Evolutionary conservation across 176 grass and related monocot species (phyloP).

Genomic region (Lolium multiflorum): DNA sequence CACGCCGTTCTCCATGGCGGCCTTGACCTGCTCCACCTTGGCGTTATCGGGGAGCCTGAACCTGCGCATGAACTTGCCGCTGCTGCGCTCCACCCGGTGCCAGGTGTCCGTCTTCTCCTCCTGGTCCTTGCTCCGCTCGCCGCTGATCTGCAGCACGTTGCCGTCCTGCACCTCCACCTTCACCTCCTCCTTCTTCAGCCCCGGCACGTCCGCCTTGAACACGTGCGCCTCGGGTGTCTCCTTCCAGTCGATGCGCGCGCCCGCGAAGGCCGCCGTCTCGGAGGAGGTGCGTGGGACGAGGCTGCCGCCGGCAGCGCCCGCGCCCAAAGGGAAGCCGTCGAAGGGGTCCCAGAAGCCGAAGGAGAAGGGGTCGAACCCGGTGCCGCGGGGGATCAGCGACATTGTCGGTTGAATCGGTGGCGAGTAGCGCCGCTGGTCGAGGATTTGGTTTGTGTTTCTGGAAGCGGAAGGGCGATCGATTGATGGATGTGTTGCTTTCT

Average conservation of each 20-base stretch:
- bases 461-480: neutral
- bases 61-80: constrained; percentile 57
- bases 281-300: neutral
- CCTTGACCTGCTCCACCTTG: constrained; percentile 54
- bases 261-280: neutral
- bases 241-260: neutral
- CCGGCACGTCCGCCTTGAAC: neutral
- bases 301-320: neutral
- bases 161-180: constrained; percentile 5
- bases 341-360: neutral
- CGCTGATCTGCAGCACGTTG: constrained; percentile 47
- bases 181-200: neutral
- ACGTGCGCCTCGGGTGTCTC: neutral
- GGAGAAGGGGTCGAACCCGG: neutral
- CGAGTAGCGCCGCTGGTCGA: neutral
- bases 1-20: constrained; percentile 68
- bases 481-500: neutral
- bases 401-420: neutral
- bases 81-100: constrained; percentile 65
- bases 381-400: neutral
- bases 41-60: constrained; percentile 61
- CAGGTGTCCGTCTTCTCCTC: constrained; percentile 65
- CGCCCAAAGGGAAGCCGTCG: neutral
- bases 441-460: neutral
- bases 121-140: constrained; percentile 60